phyloP scores from a whole-genome alignment of 2,329 filamentous ascomycete species.

The Aspergillus aculeatus region DNA sequence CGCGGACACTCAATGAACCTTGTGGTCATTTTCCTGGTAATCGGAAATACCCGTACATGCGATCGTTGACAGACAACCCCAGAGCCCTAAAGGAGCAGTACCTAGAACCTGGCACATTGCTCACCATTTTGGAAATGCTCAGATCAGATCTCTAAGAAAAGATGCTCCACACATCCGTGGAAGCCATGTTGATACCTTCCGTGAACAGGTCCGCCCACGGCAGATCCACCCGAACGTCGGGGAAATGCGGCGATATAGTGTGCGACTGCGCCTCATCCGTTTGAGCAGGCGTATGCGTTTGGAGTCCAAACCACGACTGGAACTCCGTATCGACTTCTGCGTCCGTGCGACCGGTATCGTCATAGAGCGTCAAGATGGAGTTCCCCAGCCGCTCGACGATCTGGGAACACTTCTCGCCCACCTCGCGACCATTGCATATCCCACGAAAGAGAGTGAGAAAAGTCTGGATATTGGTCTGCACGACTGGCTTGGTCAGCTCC shows the following conservation, averaged over 20 bases:
- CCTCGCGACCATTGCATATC: slow-evolving; percentile 15
- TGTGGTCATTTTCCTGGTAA: no score
- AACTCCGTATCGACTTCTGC: slow-evolving; percentile 23
- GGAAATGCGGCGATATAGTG: slow-evolving; percentile 6
- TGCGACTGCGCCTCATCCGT: neutral
- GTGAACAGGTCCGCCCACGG: slow-evolving; percentile 16
- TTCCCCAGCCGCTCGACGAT: slow-evolving; percentile 20
- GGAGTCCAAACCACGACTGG: slow-evolving; percentile 25
- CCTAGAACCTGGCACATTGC: no score
- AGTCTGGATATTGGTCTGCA: slow-evolving; percentile 13
- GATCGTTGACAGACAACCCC: no score
- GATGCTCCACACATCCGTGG: slow-evolving; percentile 12
- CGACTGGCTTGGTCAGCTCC: slow-evolving; percentile 10
- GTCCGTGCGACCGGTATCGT: slow-evolving; percentile 10
- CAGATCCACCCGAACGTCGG: slow-evolving; percentile 11
- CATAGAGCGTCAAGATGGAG: slow-evolving; percentile 19
- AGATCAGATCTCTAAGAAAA: neutral
- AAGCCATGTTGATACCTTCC: slow-evolving; percentile 13
- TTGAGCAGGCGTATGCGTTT: slow-evolving; percentile 13
- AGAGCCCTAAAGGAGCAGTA: no score
- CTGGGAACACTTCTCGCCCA: slow-evolving; percentile 19
- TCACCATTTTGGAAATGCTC: no score
- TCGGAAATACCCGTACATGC: no score
- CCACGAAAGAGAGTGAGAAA: slow-evolving; percentile 14
- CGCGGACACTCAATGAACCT: no score